Percentiles rank a stretch among this genome's conserved stretches.
Evolutionary conservation across 805 yeast species (phyloP).

Genomic region (Wickerhamomyces silvicola): DNA sequence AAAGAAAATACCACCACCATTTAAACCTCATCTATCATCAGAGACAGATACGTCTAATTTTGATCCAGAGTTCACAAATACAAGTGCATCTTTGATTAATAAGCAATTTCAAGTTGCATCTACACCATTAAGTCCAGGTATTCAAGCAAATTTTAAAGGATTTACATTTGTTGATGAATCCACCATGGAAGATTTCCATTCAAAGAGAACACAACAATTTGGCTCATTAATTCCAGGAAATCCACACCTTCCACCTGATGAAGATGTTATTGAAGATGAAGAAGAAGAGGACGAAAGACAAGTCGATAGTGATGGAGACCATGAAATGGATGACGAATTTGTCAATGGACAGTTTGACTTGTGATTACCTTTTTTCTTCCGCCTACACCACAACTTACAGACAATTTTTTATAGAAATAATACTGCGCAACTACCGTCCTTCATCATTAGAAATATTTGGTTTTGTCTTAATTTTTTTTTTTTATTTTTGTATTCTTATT

Average conservation of each 20-base stretch:
- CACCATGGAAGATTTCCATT: slow-evolving; percentile 80
- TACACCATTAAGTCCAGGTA: slow-evolving; percentile 88
- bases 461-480: too few species aligned
- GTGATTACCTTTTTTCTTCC: slow-evolving; percentile 22
- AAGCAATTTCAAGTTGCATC: slow-evolving; percentile 48
- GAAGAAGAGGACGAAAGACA: slow-evolving; percentile 43
- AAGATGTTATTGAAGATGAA: slow-evolving; percentile 74
- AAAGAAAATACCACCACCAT: slow-evolving; percentile 92
- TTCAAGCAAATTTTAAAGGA: slow-evolving; percentile 95
- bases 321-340: slow-evolving; percentile 72
- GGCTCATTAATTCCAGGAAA: slow-evolving; percentile 78
- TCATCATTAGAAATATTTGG: too few species aligned
- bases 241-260: slow-evolving; percentile 76
- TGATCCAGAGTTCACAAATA: slow-evolving; percentile 95
- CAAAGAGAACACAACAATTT: slow-evolving; percentile 33
- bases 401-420: too few species aligned
- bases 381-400: too few species aligned
- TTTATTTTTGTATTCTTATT: too few species aligned
- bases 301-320: slow-evolving; percentile 39
- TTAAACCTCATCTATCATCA: slow-evolving; percentile 84
- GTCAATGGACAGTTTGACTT: slow-evolving; percentile 88
- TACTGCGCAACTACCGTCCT: too few species aligned
- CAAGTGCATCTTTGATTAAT: slow-evolving; percentile 76
- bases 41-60: slow-evolving; percentile 95
- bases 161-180: slow-evolving; percentile 95